Percentiles rank a stretch among this genome's conserved stretches.
phyloP scores from a whole-genome alignment of 2,329 filamentous ascomycete genomes.

The Sporothrix mexicana region DNA sequence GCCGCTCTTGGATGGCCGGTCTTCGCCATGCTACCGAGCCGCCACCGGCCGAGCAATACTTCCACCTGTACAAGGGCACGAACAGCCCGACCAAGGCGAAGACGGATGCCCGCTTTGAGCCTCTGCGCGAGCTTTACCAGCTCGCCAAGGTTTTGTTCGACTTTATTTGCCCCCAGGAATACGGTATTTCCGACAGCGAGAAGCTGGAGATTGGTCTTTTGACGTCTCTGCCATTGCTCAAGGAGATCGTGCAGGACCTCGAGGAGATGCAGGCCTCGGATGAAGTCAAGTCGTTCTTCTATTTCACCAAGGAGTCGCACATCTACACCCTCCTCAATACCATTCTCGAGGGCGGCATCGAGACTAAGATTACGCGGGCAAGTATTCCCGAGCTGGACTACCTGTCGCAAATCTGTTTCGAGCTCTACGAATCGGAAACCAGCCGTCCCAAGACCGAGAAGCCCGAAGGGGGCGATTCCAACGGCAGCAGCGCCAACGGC shows the following conservation, averaged over 20 bases:
- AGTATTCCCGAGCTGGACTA: slow-evolving; percentile 98
- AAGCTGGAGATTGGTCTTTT: slow-evolving; percentile 98
- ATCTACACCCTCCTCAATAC: slow-evolving; percentile 98
- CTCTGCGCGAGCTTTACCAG: slow-evolving; percentile 89
- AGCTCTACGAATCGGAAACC: slow-evolving; percentile 94
- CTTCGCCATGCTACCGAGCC: slow-evolving; percentile 57
- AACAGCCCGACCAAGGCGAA: slow-evolving; percentile 76
- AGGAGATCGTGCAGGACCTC: slow-evolving; percentile 95
- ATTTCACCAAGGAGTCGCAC: slow-evolving; percentile 99
- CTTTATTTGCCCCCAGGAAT: slow-evolving; percentile 98
- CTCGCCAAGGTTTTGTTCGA: slow-evolving; percentile 95
- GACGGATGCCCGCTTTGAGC: slow-evolving; percentile 82
- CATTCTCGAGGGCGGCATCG: slow-evolving; percentile 94
- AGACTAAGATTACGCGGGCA: slow-evolving; percentile 94
- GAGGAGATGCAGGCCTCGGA: slow-evolving; percentile 97
- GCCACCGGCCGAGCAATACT: slow-evolving; percentile 74
- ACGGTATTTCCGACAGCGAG: slow-evolving; percentile 92
- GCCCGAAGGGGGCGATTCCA: neutral
- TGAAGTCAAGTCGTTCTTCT: slow-evolving; percentile 94
- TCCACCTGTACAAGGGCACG: slow-evolving; percentile 80
- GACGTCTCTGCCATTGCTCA: slow-evolving; percentile 89
- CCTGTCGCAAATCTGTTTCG: slow-evolving; percentile 95
- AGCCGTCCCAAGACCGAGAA: slow-evolving; percentile 49
- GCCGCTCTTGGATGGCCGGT: slow-evolving; percentile 65
- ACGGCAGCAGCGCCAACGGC: neutral